phyloP scores from a whole-genome alignment of 441 rosid species.

The Gossypium schwendimanii region DNA sequence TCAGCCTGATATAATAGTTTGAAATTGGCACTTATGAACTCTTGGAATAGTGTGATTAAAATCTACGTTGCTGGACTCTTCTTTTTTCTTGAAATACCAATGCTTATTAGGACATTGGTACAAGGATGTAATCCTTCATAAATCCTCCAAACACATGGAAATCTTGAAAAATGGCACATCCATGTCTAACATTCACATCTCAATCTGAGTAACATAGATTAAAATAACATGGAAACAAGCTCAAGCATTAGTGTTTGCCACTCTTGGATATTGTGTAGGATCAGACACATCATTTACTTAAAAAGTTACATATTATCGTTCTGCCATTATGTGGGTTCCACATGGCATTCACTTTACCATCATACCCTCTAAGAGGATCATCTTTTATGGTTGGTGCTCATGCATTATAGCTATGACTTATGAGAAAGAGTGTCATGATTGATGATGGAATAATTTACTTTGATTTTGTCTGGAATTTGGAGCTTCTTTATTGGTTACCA shows the following conservation, averaged over 20 bases:
- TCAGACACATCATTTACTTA: not conserved
- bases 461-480: not conserved
- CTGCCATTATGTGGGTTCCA: not conserved
- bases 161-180: not conserved
- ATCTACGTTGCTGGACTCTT: not conserved
- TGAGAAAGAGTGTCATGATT: not conserved
- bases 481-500: not conserved
- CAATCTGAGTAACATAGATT: not conserved
- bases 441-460: not conserved
- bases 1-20: not conserved
- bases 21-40: not conserved
- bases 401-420: not conserved
- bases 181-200: not conserved
- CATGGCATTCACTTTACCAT: not conserved
- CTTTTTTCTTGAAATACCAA: not conserved
- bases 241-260: slow-evolving; percentile 2
- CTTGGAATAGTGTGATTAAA: not conserved
- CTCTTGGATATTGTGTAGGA: slow-evolving; percentile 1
- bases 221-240: not conserved
- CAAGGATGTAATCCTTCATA: not conserved
- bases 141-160: not conserved
- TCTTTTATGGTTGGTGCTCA: not conserved
- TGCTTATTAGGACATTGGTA: not conserved
- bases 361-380: not conserved
- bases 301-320: not conserved